Conservation (phyloP, 2,329 filamentous ascomycete genomes). For the Fusarium mundagurra region DNA sequence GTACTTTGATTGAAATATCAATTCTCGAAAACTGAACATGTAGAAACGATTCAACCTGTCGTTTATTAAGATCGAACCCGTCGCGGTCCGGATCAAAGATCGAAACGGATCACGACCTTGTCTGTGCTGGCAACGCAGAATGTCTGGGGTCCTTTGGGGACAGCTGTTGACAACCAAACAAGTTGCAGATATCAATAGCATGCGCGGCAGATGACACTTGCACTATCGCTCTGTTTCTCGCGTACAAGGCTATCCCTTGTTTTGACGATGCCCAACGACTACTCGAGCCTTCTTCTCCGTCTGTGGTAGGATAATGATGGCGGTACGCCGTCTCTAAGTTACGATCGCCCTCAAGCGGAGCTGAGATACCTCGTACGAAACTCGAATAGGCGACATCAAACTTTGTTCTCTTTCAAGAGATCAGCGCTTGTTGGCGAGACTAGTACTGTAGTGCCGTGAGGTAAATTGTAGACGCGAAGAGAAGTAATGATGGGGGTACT, state of each 20-base stretch:
- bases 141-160: constrained; percentile 7
- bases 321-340: constrained; percentile 35
- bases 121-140: constrained; percentile 24
- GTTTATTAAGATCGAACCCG: constrained; percentile 42
- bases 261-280: constrained; percentile 41
- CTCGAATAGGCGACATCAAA: constrained; percentile 30
- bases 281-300: constrained; percentile 24
- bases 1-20: constrained; percentile 27
- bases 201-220: constrained; percentile 27
- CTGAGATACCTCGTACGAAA: constrained; percentile 17
- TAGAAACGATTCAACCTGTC: constrained; percentile 30
- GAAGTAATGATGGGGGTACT: constrained; percentile 5
- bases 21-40: constrained; percentile 25
- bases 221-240: constrained; percentile 27
- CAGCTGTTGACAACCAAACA: constrained; percentile 17
- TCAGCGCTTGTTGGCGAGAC: constrained; percentile 18
- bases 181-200: constrained; percentile 27
- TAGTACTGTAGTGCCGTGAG: constrained; percentile 12
- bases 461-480: constrained; percentile 3
- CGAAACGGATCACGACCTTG: constrained; percentile 26
- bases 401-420: constrained; percentile 20
- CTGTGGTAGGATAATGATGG: constrained; percentile 30
- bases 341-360: constrained; percentile 40
- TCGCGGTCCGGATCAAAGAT: constrained; percentile 19
- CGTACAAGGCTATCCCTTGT: constrained; percentile 45